Conservation (phyloP, 2,329 filamentous ascomycete species). For the Pseudogymnoascus sp. region DNA sequence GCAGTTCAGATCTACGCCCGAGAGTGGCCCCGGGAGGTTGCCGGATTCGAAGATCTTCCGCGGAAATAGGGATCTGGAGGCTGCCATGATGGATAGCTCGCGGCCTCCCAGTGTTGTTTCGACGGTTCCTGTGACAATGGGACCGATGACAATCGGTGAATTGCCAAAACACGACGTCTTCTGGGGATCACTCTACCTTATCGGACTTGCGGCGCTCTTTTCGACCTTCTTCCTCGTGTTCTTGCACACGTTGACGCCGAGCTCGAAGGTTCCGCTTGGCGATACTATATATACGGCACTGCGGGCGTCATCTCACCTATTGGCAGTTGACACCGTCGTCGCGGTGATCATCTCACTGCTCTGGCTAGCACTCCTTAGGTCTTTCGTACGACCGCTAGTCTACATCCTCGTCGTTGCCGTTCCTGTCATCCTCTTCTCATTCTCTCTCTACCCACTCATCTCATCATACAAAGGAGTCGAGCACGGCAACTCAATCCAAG, state of each 20-base stretch:
- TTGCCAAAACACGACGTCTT: conserved; percentile 80
- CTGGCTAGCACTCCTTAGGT: conserved; percentile 82
- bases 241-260: conserved; percentile 72
- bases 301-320: conserved; percentile 76
- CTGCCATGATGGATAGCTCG: conserved; percentile 14
- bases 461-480: conserved; percentile 76
- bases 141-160: conserved; percentile 51
- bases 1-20: conserved; percentile 36
- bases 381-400: conserved; percentile 80
- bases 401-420: conserved; percentile 74
- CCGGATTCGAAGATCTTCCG: conserved; percentile 18
- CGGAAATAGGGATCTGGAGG: conserved; percentile 19
- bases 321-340: conserved; percentile 87
- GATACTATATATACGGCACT: conserved; percentile 93
- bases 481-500: conserved; percentile 73
- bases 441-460: conserved; percentile 84
- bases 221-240: conserved; percentile 85
- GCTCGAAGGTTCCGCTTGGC: conserved; percentile 63
- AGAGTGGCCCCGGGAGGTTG: conserved; percentile 24
- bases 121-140: conserved; percentile 47
- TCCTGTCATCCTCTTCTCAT: conserved; percentile 77
- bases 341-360: conserved; percentile 78
- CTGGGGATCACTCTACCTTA: conserved; percentile 84
- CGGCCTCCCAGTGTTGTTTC: conserved; percentile 23
- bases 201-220: conserved; percentile 73